phyloP scores from a whole-genome alignment of 2,329 filamentous ascomycete species.

The Fusarium oxysporum region DNA sequence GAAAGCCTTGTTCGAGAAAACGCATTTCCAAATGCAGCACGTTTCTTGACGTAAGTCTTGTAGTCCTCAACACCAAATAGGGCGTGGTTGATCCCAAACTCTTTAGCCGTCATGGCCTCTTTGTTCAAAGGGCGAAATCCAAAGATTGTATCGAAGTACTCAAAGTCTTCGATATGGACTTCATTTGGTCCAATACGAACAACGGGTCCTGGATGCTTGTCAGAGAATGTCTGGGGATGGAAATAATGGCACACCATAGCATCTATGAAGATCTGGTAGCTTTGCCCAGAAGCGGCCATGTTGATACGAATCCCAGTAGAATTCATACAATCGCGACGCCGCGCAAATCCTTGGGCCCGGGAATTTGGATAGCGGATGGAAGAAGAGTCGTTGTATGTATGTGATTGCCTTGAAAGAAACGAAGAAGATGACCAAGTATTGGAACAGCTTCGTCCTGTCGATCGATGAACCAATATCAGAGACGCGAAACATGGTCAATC shows the following conservation, averaged over 20 bases:
- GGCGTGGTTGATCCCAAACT: conserved; percentile 7
- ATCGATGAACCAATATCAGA: background rate
- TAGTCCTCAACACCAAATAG: conserved; percentile 5
- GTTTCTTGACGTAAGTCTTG: conserved; percentile 1
- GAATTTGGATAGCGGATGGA: background rate
- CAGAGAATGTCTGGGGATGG: background rate
- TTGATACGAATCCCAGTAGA: conserved; percentile 4
- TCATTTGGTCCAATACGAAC: conserved; percentile 3
- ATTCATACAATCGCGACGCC: background rate
- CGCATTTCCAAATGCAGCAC: background rate
- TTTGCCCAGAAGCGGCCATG: conserved; percentile 2
- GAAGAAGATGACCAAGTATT: background rate
- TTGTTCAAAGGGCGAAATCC: conserved; percentile 11
- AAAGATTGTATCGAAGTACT: conserved; percentile 9
- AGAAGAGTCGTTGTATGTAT: background rate
- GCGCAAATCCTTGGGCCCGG: background rate
- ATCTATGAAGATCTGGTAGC: background rate
- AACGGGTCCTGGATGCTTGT: background rate
- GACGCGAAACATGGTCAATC: background rate
- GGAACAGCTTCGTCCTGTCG: background rate
- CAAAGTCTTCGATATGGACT: conserved; percentile 6
- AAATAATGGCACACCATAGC: background rate
- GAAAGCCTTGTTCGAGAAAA: conserved; percentile 1
- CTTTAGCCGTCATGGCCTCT: conserved; percentile 11
- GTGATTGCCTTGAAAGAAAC: background rate